phyloP scores from a whole-genome alignment of 2,329 filamentous ascomycete genomes.

The Diplodia corticola region DNA sequence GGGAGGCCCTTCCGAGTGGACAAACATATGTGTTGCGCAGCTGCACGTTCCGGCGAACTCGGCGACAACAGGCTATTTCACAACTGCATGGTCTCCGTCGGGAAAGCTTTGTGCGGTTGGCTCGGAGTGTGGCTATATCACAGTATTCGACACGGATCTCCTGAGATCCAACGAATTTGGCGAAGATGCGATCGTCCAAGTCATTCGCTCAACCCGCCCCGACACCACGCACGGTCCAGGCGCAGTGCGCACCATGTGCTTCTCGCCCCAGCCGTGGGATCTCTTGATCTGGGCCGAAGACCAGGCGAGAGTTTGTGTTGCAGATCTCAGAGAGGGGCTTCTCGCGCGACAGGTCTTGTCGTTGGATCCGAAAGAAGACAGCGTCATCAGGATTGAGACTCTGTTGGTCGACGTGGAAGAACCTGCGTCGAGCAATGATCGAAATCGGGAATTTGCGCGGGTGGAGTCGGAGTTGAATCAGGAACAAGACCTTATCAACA shows the following conservation, averaged over 20 bases:
- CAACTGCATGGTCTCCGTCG: conserved; percentile 72
- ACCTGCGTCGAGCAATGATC: conserved; percentile 30
- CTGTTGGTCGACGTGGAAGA: conserved; percentile 46
- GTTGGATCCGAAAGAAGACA: conserved; percentile 59
- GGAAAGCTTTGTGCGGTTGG: conserved; percentile 72
- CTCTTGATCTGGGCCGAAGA: conserved; percentile 94
- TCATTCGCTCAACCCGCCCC: conserved; percentile 76
- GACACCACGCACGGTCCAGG: conserved; percentile 62
- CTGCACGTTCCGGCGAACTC: conserved; percentile 44
- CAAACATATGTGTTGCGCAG: conserved; percentile 41
- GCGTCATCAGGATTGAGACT: conserved; percentile 58
- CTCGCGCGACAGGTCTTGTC: conserved; percentile 67
- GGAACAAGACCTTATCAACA: conserved; percentile 47
- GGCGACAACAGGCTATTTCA: conserved; percentile 64
- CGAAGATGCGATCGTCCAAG: conserved; percentile 68
- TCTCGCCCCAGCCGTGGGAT: conserved; percentile 86
- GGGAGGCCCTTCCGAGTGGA: conserved; percentile 35
- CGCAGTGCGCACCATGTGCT: conserved; percentile 86
- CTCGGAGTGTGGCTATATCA: conserved; percentile 78
- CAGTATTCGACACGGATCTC: conserved; percentile 64
- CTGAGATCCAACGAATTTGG: conserved; percentile 44
- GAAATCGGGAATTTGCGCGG: conserved; percentile 39
- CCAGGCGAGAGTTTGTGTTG: conserved; percentile 71
- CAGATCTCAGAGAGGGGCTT: conserved; percentile 69
- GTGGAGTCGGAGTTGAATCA: conserved; percentile 44